Evolutionary conservation across 1,284 basidiomycete genomes (phyloP).

Genomic region (Fomes fomentarius): DNA sequence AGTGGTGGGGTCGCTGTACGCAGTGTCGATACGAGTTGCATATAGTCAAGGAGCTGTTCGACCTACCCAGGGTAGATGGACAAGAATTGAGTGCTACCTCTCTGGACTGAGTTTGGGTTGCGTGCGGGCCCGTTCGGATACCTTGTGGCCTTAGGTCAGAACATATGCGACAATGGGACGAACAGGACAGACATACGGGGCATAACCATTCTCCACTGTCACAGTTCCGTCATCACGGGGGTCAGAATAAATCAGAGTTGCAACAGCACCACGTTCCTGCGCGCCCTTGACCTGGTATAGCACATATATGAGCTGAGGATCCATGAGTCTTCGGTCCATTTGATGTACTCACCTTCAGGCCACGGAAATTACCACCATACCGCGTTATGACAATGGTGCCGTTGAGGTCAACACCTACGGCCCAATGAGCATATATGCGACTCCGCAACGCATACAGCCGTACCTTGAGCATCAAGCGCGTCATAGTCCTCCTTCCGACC

Average conservation of each 20-base stretch:
- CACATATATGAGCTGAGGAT: too few species aligned
- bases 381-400: constrained; percentile 83
- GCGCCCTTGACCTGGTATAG: constrained; percentile 69
- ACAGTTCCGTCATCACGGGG: constrained; percentile 91
- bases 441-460: not conserved
- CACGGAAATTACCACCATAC: constrained; percentile 83
- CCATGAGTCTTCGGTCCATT: not conserved
- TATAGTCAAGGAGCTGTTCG: not conserved
- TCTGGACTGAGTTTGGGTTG: constrained; percentile 81
- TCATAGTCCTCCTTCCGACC: constrained; percentile 64
- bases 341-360: constrained; percentile 63
- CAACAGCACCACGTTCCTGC: constrained; percentile 79
- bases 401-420: constrained; percentile 66
- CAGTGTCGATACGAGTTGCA: not conserved
- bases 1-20: constrained; percentile 73
- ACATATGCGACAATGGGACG: too few species aligned
- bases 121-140: constrained; percentile 88
- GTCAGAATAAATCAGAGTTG: constrained; percentile 83
- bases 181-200: too few species aligned
- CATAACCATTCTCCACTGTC: constrained; percentile 75
- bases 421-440: not conserved
- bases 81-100: constrained; percentile 85
- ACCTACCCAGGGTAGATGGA: constrained; percentile 67
- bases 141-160: too few species aligned
- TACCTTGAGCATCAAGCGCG: constrained; percentile 32